phyloP scores from a whole-genome alignment of 371 early-diverging fungal species.

The Mucor sp. region DNA sequence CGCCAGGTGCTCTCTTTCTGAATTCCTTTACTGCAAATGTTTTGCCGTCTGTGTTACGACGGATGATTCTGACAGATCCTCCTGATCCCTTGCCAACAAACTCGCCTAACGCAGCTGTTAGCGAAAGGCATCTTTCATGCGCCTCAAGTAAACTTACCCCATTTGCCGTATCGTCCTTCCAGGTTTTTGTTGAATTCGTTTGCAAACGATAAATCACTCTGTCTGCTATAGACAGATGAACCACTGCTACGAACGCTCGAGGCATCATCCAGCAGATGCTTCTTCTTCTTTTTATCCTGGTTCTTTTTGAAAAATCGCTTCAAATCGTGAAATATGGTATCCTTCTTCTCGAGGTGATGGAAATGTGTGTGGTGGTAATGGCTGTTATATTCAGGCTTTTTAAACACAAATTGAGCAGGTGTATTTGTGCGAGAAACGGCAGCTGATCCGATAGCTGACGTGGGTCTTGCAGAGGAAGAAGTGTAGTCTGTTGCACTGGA shows the following conservation, averaged over 20 bases:
- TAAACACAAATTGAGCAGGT: slow-evolving; percentile 53
- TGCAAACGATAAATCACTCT: slow-evolving; percentile 41
- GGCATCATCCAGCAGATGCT: slow-evolving; percentile 6
- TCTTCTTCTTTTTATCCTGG: slow-evolving; percentile 21
- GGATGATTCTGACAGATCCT: slow-evolving; percentile 71
- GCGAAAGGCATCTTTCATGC: slow-evolving; percentile 13
- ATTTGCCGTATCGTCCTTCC: slow-evolving; percentile 44
- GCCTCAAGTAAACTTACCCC: slow-evolving; percentile 35
- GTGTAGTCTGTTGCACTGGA: neutral
- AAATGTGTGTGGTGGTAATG: slow-evolving; percentile 49
- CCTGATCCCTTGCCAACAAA: slow-evolving; percentile 76
- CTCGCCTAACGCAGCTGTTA: slow-evolving; percentile 20
- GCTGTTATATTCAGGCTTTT: slow-evolving; percentile 48
- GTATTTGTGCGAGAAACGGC: slow-evolving; percentile 19
- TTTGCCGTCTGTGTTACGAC: slow-evolving; percentile 54
- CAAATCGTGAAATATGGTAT: slow-evolving; percentile 55
- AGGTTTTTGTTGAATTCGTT: slow-evolving; percentile 35
- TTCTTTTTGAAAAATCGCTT: slow-evolving; percentile 20
- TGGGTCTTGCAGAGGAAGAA: neutral
- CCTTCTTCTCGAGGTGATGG: slow-evolving; percentile 48
- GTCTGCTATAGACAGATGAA: slow-evolving; percentile 9
- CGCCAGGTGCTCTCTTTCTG: slow-evolving; percentile 59
- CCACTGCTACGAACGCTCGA: slow-evolving; percentile 43
- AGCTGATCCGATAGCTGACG: slow-evolving; percentile 9
- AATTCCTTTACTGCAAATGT: slow-evolving; percentile 84